Evolutionary conservation across 2,329 filamentous ascomycete species (phyloP).

Genomic region (Sphaerostilbella broomeana): DNA sequence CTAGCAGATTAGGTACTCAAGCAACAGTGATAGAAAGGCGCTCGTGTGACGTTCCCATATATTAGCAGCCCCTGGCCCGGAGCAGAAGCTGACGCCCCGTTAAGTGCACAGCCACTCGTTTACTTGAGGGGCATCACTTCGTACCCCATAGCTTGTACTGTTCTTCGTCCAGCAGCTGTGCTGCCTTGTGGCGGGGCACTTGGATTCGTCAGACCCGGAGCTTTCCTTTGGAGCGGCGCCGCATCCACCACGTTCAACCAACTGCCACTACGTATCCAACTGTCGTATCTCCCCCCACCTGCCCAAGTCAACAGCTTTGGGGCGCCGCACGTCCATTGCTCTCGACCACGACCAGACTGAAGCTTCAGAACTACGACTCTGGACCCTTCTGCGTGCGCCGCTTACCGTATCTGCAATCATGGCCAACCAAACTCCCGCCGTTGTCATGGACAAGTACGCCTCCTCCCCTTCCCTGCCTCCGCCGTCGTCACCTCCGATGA

Average conservation of each 20-base stretch:
- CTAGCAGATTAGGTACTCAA: too few species aligned
- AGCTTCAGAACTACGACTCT: conserved; percentile 11
- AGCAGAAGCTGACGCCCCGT: background rate
- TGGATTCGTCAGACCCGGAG: background rate
- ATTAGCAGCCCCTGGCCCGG: too few species aligned
- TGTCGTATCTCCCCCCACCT: conserved; percentile 13
- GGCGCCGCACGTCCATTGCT: conserved; percentile 12
- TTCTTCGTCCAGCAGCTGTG: too few species aligned
- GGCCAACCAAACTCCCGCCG: conserved; percentile 98
- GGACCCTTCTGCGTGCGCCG: conserved; percentile 16
- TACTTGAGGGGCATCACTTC: too few species aligned
- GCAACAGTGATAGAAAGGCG: too few species aligned
- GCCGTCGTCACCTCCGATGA: conserved; percentile 14
- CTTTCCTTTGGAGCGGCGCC: too few species aligned
- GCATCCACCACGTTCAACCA: too few species aligned
- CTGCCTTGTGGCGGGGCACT: background rate
- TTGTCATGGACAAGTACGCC: conserved; percentile 99
- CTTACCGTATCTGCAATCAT: conserved; percentile 44
- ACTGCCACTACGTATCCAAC: too few species aligned
- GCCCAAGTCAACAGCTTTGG: conserved; percentile 12
- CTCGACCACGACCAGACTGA: conserved; percentile 11
- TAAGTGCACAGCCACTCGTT: background rate
- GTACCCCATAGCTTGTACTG: too few species aligned
- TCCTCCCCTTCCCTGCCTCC: conserved; percentile 18
- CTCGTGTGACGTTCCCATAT: too few species aligned